Percentiles rank a stretch among this genome's conserved stretches.
These are phyloP conservation scores for Domatiomyces catenatus DNA, from an alignment of 2,329 filamentous ascomycete species.

Conservation along the genomic window DNA sequence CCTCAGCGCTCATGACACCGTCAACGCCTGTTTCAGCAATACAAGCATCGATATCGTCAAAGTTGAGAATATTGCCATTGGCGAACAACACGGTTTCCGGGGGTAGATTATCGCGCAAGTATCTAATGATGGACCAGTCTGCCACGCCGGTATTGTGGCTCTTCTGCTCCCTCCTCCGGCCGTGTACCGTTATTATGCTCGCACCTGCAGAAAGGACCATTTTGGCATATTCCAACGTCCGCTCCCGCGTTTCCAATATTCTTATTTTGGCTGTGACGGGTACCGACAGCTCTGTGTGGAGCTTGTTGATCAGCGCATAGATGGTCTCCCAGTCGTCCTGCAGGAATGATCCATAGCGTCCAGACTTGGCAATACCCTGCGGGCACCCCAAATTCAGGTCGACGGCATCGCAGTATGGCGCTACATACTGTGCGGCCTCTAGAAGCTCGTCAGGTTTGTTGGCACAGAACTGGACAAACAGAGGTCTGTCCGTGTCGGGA, in stretches of 20 bases:
- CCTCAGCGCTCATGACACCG: constrained; percentile 90
- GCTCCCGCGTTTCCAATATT: constrained; percentile 70
- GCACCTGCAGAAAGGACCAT: constrained; percentile 78
- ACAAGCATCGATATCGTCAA: constrained; percentile 61
- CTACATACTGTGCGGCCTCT: constrained; percentile 58
- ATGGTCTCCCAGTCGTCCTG: constrained; percentile 85
- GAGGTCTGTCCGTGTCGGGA: constrained; percentile 64
- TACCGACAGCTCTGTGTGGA: constrained; percentile 62
- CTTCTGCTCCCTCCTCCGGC: constrained; percentile 77
- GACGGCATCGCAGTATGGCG: constrained; percentile 83
- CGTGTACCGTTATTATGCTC: constrained; percentile 86
- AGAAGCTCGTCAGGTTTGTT: constrained; percentile 34
- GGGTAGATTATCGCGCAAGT: constrained; percentile 68
- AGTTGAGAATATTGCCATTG: constrained; percentile 82
- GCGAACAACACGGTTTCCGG: constrained; percentile 86
- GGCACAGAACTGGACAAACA: constrained; percentile 88
- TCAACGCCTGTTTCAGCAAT: constrained; percentile 75
- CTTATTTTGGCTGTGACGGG: constrained; percentile 93
- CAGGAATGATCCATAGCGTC: constrained; percentile 83
- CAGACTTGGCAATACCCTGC: constrained; percentile 82
- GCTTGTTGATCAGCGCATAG: constrained; percentile 62
- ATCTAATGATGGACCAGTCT: constrained; percentile 76
- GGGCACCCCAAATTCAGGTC: constrained; percentile 87
- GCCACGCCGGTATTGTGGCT: constrained; percentile 87
- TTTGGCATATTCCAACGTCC: constrained; percentile 74